Base-by-base conservation (phyloP, 2,329 filamentous ascomycete species). In the Fusarium fracticaudum region DNA sequence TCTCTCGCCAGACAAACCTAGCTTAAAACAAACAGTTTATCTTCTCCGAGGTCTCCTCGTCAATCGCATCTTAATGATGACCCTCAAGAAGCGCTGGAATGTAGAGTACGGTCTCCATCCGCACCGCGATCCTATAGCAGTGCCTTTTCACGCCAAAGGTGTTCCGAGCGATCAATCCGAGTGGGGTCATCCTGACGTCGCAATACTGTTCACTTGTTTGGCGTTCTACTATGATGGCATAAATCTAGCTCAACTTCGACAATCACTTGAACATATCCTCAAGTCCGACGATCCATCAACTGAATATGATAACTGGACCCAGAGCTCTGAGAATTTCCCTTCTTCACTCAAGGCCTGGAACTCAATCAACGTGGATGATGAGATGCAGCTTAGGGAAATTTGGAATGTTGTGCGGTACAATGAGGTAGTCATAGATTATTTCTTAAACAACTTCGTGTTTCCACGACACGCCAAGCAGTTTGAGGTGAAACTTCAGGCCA, bases 141-240 rank as follows among this genome's bases (percentile, higher is more conserved):
- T 78, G 6, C 76, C 76, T 8, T 78, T 77, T 26, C 76, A 78
- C 22, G 76, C 76, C 47, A 78, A 78, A 73, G 92, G 91, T 10
- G 84, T 86, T 0, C 91, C 92, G 0, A 88, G 87, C 0, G 87
- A 89, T 0, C 86, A 89, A 26, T 89, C 91, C 0, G 92, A 94
- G 76, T 94, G 88, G 80, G 90, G 90, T 0, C 92, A 94, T 72
- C 91, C 91, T 0, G 87, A 94, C 75, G 90, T 93, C 0, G 86
- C 89, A 0, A 91, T 94, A 12, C 53, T 91, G 0, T 84, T 94
- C 9, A 94, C 92, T 0, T 91, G 88, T 17, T 81, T 95, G 0
- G 86, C 88, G 0, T 93, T 92, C 74, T 94, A 94, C 74, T 92
- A 93, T 57, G 79, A 84, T 3, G 91, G 91, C 0, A 79, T 93